Base-by-base conservation (phyloP, 768 basidiomycete species). In the Sistotremastrum niveocremeum region DNA sequence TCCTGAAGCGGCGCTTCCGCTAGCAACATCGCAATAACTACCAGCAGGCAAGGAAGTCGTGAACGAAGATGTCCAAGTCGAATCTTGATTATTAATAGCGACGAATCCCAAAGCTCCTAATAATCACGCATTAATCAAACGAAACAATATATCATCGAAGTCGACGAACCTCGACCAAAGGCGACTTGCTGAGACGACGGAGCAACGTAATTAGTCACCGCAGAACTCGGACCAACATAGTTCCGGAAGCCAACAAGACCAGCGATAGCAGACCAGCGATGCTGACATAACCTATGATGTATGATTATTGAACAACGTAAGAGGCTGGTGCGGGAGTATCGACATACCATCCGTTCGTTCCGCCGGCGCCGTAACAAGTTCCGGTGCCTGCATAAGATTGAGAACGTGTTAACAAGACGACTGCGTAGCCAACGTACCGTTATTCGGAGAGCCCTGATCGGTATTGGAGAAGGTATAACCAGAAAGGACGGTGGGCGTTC, bases 41-140 rank as follows among this genome's bases (percentile, higher is more conserved):
- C 78, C 80, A 28, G 60, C 69, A 0, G 79, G 69, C 6, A 83
- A 60, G 0, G 73, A 70, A 0, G 80, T 82, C 11, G 60, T 56
- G 56, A 83, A 81, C 0, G 71, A 73, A 0, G 68, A 45, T 6
- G 50, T 72, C 81, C 81, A 83, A 0, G 60, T 52, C 4, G 64
- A 63, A 48, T 79, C 74, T 4, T 60, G 70, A 49, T 82, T 81
- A 56, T 83, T 83, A 53, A 83, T 82, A 0, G 71, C 79, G 2
- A 81, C 73, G 48, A 76, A 80, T 3, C 80, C 79, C 38, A 61
- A 56, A 1, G 73, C 58, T 31, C 75, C 76, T 79, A 32, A 43
- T 39, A 28, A 34, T 8, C 31, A 37, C 6, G 45, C n/a, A 2
- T 6, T 3, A 29, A 39, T 12, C 20, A 5, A 9, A 1, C 2